Evolutionary conservation across 495 filamentous ascomycete genomes (phyloP).

Genomic region (Cercophora newfieldiana): DNA sequence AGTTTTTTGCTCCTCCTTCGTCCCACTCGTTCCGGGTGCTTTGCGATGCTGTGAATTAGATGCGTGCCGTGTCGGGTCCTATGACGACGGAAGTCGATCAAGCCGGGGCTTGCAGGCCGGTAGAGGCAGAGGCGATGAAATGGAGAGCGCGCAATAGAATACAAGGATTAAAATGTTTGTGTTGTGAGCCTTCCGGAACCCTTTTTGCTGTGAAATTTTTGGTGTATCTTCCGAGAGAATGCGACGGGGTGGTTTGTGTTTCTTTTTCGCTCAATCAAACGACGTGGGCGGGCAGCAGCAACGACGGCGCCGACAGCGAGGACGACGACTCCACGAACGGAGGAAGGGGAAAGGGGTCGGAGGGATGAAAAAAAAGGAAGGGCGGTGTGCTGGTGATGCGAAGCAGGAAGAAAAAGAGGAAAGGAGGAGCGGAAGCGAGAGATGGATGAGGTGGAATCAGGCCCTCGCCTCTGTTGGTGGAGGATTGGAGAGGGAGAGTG

Average conservation of each 20-base stretch:
- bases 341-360: slow-evolving; percentile 45
- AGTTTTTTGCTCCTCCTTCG: background rate
- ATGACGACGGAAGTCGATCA: slow-evolving; percentile 8
- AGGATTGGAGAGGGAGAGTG: slow-evolving; percentile 24
- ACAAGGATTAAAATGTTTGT: slow-evolving; percentile 43
- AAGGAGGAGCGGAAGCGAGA: slow-evolving; percentile 39
- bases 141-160: slow-evolving; percentile 35
- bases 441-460: slow-evolving; percentile 22
- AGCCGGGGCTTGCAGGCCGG: slow-evolving; percentile 9
- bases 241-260: slow-evolving; percentile 21
- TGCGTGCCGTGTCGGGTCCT: slow-evolving; percentile 2
- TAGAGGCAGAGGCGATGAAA: slow-evolving; percentile 22
- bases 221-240: slow-evolving; percentile 28
- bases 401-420: slow-evolving; percentile 38
- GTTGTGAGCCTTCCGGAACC: slow-evolving; percentile 26
- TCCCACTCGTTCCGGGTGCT: background rate
- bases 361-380: slow-evolving; percentile 46
- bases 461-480: slow-evolving; percentile 7
- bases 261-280: slow-evolving; percentile 22
- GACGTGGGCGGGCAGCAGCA: slow-evolving; percentile 36
- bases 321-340: slow-evolving; percentile 39
- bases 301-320: slow-evolving; percentile 25
- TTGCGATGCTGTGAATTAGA: slow-evolving; percentile 8
- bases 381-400: slow-evolving; percentile 39
- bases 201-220: slow-evolving; percentile 22